These are phyloP conservation scores for Ophiocordyceps sinensis DNA, from an alignment of 2,329 filamentous ascomycete species.

Conservation along the genomic window DNA sequence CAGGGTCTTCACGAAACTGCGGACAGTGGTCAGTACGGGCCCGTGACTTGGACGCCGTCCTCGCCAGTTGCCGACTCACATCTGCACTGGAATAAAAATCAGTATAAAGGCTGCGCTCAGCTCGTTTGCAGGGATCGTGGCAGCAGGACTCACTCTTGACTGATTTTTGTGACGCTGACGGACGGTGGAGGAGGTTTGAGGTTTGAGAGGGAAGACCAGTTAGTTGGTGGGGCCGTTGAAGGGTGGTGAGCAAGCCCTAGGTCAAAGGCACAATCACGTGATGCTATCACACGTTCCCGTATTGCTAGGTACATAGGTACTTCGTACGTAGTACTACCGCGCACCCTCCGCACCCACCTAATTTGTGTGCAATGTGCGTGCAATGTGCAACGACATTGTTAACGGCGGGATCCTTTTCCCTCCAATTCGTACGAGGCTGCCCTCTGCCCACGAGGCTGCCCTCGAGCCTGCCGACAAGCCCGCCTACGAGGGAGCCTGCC, in stretches of 20 bases:
- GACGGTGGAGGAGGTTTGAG: conserved; percentile 24
- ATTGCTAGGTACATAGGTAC: too few species aligned
- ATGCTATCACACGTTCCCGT: not conserved
- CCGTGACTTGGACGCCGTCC: conserved; percentile 9
- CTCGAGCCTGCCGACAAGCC: too few species aligned
- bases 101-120: conserved; percentile 20
- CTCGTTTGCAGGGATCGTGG: not conserved
- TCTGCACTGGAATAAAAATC: conserved; percentile 59
- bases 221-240: conserved; percentile 28
- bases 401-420: too few species aligned
- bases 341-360: too few species aligned
- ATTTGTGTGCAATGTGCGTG: too few species aligned
- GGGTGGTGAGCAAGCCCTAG: conserved; percentile 21
- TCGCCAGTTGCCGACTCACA: conserved; percentile 44
- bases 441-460: too few species aligned
- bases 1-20: conserved; percentile 98
- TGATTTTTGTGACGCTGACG: conserved; percentile 34
- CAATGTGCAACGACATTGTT: too few species aligned
- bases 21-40: conserved; percentile 16
- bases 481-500: too few species aligned
- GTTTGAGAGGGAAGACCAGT: too few species aligned
- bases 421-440: too few species aligned
- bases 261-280: conserved; percentile 18
- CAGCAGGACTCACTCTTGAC: conserved; percentile 41
- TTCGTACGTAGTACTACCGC: too few species aligned